Evolutionary conservation across 2,329 filamentous ascomycete genomes (phyloP).

Genomic region (Rhytidhysteron rufulum): DNA sequence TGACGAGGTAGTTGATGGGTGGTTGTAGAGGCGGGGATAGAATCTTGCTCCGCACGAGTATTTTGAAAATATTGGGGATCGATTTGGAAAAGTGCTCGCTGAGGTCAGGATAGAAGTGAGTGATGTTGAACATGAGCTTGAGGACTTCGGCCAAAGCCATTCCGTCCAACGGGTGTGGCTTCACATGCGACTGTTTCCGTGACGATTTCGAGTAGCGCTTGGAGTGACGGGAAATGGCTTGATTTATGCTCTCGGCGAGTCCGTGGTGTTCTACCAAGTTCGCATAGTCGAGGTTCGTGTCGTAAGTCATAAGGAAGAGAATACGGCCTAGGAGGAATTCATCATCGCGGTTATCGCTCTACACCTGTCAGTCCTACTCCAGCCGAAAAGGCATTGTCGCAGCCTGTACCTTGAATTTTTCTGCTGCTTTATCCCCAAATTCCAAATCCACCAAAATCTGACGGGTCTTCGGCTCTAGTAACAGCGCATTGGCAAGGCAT

Average conservation of each 20-base stretch:
- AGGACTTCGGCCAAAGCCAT: conserved; percentile 80
- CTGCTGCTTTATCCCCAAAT: conserved; percentile 64
- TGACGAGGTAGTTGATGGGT: conserved; percentile 69
- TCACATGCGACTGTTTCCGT: conserved; percentile 19
- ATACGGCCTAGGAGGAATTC: conserved; percentile 82
- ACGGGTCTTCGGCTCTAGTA: conserved; percentile 64
- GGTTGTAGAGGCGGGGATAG: conserved; percentile 66
- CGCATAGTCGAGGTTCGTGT: conserved; percentile 63
- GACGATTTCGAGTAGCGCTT: conserved; percentile 41
- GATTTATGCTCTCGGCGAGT: conserved; percentile 64
- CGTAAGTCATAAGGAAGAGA: conserved; percentile 76
- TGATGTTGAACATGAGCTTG: conserved; percentile 86
- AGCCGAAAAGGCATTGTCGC: too few species aligned
- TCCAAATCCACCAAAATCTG: conserved; percentile 71
- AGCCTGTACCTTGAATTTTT: conserved; percentile 62
- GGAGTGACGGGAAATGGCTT: conserved; percentile 66
- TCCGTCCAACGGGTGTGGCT: conserved; percentile 61
- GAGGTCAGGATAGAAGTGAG: conserved; percentile 66
- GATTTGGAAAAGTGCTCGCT: conserved; percentile 61
- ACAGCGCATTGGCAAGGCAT: conserved; percentile 79
- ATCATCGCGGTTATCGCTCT: conserved; percentile 71
- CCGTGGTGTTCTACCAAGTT: conserved; percentile 62
- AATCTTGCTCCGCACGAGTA: conserved; percentile 62
- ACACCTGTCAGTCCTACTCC: too few species aligned
- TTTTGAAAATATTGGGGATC: conserved; percentile 65